phyloP scores from a whole-genome alignment of 1,284 basidiomycete genomes.

The Sphagnurus paluster region DNA sequence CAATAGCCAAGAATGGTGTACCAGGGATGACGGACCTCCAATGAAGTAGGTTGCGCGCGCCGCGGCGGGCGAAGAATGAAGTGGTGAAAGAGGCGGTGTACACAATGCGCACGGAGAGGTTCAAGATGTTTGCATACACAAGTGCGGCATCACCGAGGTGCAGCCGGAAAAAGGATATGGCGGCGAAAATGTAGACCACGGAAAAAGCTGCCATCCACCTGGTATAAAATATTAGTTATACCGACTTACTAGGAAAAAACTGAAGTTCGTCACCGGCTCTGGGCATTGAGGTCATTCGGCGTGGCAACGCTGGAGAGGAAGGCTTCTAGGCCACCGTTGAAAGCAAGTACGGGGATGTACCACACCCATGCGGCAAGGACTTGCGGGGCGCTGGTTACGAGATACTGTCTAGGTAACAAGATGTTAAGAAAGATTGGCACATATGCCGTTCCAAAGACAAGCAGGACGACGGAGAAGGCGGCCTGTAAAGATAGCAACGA shows the following conservation, averaged over 20 bases:
- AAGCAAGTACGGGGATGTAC: conserved; percentile 85
- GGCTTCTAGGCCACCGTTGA: conserved; percentile 89
- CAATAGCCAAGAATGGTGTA: conserved; percentile 30
- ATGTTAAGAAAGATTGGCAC: conserved; percentile 68
- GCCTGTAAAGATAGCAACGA: conserved; percentile 70
- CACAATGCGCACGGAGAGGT: conserved; percentile 57
- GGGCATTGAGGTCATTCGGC: conserved; percentile 59
- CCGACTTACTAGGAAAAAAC: conserved; percentile 5
- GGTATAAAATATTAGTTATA: conserved; percentile 1
- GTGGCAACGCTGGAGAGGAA: conserved; percentile 82
- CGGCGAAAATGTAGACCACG: conserved; percentile 53
- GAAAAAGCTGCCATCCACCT: conserved; percentile 75
- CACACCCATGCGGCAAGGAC: conserved; percentile 79
- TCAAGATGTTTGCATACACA: conserved; percentile 74
- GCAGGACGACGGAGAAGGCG: conserved; percentile 69
- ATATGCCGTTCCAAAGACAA: conserved; percentile 75
- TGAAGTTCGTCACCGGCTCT: conserved; percentile 52
- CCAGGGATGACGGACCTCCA: conserved; percentile 33
- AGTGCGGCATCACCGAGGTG: conserved; percentile 68
- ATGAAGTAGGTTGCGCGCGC: conserved; percentile 17
- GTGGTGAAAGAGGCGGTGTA: conserved; percentile 46
- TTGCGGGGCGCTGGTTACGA: conserved; percentile 68
- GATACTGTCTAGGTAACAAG: conserved; percentile 73
- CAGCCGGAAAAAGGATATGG: conserved; percentile 48
- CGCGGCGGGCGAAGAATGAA: conserved; percentile 34